Percentiles rank a stretch among this genome's conserved stretches.
Conservation (phyloP, 768 basidiomycete species). For the Amanita rubescens region DNA sequence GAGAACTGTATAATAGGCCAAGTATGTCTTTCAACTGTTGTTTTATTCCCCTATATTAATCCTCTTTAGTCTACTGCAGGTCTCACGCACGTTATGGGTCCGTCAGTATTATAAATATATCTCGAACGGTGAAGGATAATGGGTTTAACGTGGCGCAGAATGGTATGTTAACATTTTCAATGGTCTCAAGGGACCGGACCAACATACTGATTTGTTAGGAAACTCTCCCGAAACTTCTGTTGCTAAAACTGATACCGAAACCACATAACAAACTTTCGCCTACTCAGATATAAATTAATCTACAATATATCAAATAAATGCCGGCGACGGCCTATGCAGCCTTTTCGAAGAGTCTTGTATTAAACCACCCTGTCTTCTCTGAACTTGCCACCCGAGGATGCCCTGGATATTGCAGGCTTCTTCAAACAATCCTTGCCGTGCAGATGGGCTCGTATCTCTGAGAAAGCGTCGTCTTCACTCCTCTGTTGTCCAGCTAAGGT, state of each 20-base stretch:
- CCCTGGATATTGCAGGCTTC: constrained; percentile 15
- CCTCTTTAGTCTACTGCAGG: not conserved
- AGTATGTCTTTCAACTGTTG: not conserved
- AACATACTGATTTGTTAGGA: not conserved
- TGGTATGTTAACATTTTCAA: not conserved
- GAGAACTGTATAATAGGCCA: constrained; percentile 14
- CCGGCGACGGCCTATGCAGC: not conserved
- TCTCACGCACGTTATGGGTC: not conserved
- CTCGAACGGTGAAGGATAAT: not conserved
- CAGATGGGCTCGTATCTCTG: not conserved
- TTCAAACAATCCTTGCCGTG: constrained; percentile 5
- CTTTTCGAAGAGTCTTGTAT: not conserved
- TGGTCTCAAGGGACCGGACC: not conserved
- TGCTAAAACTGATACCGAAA: not conserved
- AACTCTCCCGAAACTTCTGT: too few relatives aligned
- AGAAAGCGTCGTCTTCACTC: not conserved
- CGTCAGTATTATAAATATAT: not conserved
- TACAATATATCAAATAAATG: too few relatives aligned
- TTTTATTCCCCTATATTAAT: not conserved
- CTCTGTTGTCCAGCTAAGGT: not conserved
- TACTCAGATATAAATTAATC: too few relatives aligned
- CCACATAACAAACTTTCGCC: too few relatives aligned
- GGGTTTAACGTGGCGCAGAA: not conserved
- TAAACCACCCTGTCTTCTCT: constrained; percentile 17
- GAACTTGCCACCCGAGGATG: constrained; percentile 15